Base-by-base conservation (phyloP, 495 filamentous ascomycete species). In the Neurospora sp. region DNA sequence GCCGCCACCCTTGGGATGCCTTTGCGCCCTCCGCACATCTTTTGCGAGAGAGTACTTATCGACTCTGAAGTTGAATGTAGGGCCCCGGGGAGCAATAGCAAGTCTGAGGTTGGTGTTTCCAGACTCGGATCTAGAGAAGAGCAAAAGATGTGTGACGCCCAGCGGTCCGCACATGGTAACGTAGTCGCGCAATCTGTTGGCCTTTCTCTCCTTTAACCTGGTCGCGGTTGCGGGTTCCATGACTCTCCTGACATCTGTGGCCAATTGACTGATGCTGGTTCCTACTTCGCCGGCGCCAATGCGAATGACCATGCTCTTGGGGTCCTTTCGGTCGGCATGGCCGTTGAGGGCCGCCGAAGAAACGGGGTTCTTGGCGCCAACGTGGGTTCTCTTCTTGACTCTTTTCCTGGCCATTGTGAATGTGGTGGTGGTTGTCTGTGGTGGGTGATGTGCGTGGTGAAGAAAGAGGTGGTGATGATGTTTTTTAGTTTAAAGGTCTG, bases 271-370 rank as follows among this genome's bases (percentile, higher is more conserved):
- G 73, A 99, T 87, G 83, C 92, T 96, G 71, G 93, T 89, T 73
- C 96, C 96, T 40, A 98, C 93, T 79, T 97, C 93, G 75, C 93
- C 91, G 79, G 93, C 96, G 77, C 96, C 96, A 71, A 97, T 94
- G 76, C 96, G 91, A 82, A 99, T 96, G 71, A 99, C 96, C 96
- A 99, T 98, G 77, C 91, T 94, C 86, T 97, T 97, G 18, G 96
- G 96, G 70, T 89, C 87, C 73, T 88, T 88, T 20, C 86, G 84
- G 59, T 86, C 81, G 48, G 78, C 79, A 73, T 83, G 78, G 70
- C 82, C 80, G 62, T 79, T 82, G 69, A 69, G 79, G 72, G 62
- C 86, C 75, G 80, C 71, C 54, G 79, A 35, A 14, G 54, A 75
- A 9, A 70, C 76, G 70, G 88, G 90, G 84, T 92, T 92, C 75